Percentiles rank a stretch among this genome's conserved stretches.
Evolutionary conservation across 176 grass and related monocot genomes (phyloP).

Genomic region (Hordeum vulgare): DNA sequence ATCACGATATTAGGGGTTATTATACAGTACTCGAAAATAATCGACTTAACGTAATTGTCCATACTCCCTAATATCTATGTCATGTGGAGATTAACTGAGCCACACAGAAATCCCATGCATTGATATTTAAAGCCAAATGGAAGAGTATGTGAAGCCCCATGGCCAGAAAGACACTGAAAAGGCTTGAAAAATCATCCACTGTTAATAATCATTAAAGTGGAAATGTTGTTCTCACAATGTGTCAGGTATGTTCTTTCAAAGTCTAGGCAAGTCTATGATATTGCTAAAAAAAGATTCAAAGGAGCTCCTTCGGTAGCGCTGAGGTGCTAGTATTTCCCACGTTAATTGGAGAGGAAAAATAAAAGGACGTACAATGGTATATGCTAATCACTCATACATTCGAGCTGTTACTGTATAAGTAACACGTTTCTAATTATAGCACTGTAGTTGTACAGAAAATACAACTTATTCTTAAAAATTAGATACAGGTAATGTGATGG

Average conservation of each 20-base stretch:
- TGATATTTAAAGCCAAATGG: not conserved
- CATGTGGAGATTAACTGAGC: not conserved
- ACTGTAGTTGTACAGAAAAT: not conserved
- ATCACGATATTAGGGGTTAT: conserved; percentile 23
- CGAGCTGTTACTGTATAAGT: not conserved
- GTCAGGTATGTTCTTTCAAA: not conserved
- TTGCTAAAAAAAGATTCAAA: not conserved
- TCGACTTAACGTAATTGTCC: not conserved
- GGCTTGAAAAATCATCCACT: not conserved
- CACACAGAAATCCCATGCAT: not conserved
- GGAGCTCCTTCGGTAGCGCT: not conserved
- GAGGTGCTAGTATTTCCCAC: not conserved
- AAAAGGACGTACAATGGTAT: not conserved
- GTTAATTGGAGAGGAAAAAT: not conserved
- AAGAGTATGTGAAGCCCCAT: not conserved
- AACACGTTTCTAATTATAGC: not conserved
- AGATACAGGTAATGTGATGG: not conserved
- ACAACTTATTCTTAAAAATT: not conserved
- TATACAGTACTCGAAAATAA: conserved; percentile 10
- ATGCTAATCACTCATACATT: not conserved
- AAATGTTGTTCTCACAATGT: not conserved
- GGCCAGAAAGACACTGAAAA: not conserved
- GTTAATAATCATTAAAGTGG: not conserved
- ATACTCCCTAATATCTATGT: not conserved
- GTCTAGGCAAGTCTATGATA: not conserved